These are phyloP conservation scores for Eimeria tenella DNA, from an alignment of 169 alveolate genomes.

Conservation along the genomic window DNA sequence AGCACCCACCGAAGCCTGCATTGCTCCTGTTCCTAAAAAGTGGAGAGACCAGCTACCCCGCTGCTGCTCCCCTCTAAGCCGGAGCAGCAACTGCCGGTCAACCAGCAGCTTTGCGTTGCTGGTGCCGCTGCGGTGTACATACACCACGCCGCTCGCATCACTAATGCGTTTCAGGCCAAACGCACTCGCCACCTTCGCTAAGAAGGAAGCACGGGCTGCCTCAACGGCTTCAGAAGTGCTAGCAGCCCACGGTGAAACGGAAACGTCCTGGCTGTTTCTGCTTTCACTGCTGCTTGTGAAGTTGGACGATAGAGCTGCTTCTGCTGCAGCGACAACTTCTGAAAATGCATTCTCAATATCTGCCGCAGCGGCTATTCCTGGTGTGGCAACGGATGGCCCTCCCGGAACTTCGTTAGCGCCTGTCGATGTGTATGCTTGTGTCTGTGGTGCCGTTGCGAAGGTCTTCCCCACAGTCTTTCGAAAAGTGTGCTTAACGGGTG, in stretches of 20 bases:
- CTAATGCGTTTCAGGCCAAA: slow-evolving; percentile 12
- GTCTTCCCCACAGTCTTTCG: too few species aligned
- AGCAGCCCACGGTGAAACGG: slow-evolving; percentile 6
- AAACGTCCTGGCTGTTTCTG: background rate
- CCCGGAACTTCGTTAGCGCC: background rate
- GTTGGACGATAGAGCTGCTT: background rate
- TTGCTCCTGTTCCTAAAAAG: slow-evolving; percentile 77
- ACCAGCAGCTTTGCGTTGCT: slow-evolving; percentile 68
- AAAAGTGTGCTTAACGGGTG: too few species aligned
- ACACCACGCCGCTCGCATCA: slow-evolving; percentile 60
- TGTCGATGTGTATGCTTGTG: background rate
- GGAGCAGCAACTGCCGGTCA: slow-evolving; percentile 72
- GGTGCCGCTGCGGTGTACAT: slow-evolving; percentile 53
- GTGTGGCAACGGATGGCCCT: slow-evolving; percentile 5
- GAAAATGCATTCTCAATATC: slow-evolving; percentile 29
- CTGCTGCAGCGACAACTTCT: slow-evolving; percentile 42
- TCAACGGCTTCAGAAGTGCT: slow-evolving; percentile 4
- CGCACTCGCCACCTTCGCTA: slow-evolving; percentile 65
- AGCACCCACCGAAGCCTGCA: slow-evolving; percentile 77
- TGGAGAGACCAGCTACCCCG: slow-evolving; percentile 78
- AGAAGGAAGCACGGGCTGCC: slow-evolving; percentile 54
- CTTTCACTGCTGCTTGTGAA: background rate
- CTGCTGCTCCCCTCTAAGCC: slow-evolving; percentile 62
- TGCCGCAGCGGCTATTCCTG: slow-evolving; percentile 53
- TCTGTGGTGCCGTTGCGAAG: background rate